Conservation (phyloP, 805 yeast species). For the Sugiyamaella marilandica region DNA sequence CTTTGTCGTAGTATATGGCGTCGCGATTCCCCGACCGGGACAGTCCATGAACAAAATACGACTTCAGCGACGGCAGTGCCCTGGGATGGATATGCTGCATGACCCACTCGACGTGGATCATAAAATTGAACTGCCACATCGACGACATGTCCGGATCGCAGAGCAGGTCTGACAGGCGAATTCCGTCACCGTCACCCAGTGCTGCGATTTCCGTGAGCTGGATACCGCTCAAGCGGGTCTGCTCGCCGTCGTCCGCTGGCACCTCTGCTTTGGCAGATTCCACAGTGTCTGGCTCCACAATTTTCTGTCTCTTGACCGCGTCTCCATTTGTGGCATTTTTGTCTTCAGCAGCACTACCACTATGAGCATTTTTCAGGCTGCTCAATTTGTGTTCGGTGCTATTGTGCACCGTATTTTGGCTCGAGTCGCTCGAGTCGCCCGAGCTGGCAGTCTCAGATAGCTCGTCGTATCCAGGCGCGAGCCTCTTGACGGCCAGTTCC, state of each 20-base stretch:
- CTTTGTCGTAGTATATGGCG: constrained; percentile 1
- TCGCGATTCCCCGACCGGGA: constrained; percentile 6
- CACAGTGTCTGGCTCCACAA: too few relatives aligned
- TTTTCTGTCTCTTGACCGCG: too few relatives aligned
- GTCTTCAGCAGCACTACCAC: too few relatives aligned
- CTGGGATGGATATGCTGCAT: constrained; percentile 20
- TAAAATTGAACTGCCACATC: constrained; percentile 34
- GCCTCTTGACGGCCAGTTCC: not conserved
- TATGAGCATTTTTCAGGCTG: too few relatives aligned
- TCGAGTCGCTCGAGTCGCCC: too few relatives aligned
- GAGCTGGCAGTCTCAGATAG: too few relatives aligned
- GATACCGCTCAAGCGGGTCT: not conserved
- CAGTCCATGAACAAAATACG: constrained; percentile 26
- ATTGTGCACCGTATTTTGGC: too few relatives aligned
- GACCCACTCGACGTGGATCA: constrained; percentile 26
- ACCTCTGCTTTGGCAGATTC: too few relatives aligned
- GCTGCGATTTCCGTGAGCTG: constrained; percentile 16
- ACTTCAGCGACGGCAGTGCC: constrained; percentile 11
- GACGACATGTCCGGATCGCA: constrained; percentile 19
- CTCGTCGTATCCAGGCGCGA: too few relatives aligned
- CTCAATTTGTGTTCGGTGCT: too few relatives aligned
- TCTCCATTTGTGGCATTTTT: too few relatives aligned
- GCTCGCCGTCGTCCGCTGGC: too few relatives aligned
- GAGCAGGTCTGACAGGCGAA: constrained; percentile 23
- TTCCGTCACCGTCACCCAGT: constrained; percentile 20